phyloP scores from a whole-genome alignment of 2,329 filamentous ascomycete species.

The Zymoseptoria tritici region DNA sequence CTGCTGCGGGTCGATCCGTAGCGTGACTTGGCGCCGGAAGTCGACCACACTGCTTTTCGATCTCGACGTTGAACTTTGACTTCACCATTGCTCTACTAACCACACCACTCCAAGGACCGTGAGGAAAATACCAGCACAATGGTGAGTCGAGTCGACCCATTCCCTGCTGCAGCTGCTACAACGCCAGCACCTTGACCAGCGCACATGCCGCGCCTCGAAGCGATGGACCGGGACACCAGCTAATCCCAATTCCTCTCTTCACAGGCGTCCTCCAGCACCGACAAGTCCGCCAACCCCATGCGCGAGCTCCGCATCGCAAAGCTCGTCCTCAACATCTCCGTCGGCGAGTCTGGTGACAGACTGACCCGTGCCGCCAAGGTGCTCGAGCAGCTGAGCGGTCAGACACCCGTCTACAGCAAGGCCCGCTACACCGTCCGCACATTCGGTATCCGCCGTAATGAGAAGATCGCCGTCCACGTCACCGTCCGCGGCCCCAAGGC shows the following conservation, averaged over 20 bases:
- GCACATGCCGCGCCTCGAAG: constrained; percentile 2
- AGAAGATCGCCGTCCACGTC: constrained; percentile 99
- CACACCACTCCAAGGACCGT: constrained; percentile 18
- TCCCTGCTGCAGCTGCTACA: not conserved
- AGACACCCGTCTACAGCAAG: constrained; percentile 99
- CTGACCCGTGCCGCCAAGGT: constrained; percentile 99
- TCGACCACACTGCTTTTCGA: not conserved
- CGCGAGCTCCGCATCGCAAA: constrained; percentile 99
- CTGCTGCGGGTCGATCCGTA: not conserved
- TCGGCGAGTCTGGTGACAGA: constrained; percentile 99
- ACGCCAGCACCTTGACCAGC: not conserved
- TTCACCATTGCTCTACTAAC: constrained; percentile 2
- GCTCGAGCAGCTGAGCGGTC: constrained; percentile 98
- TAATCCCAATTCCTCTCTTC: constrained; percentile 5
- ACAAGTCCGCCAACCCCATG: constrained; percentile 95
- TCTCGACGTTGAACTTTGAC: constrained; percentile 5
- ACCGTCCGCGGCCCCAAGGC: constrained; percentile 98
- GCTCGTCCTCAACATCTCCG: constrained; percentile 98
- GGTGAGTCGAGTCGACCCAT: constrained; percentile 33
- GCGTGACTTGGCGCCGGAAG: not conserved
- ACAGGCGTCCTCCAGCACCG: constrained; percentile 26
- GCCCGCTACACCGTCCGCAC: constrained; percentile 99
- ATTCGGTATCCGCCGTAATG: constrained; percentile 99
- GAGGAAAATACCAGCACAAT: constrained; percentile 39
- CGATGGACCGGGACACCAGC: constrained; percentile 2